Evolutionary conservation across 2,329 filamentous ascomycete genomes (phyloP), one percentile per base, ranked within the genome.

Genomic region (Fusarium hainanense): DNA sequence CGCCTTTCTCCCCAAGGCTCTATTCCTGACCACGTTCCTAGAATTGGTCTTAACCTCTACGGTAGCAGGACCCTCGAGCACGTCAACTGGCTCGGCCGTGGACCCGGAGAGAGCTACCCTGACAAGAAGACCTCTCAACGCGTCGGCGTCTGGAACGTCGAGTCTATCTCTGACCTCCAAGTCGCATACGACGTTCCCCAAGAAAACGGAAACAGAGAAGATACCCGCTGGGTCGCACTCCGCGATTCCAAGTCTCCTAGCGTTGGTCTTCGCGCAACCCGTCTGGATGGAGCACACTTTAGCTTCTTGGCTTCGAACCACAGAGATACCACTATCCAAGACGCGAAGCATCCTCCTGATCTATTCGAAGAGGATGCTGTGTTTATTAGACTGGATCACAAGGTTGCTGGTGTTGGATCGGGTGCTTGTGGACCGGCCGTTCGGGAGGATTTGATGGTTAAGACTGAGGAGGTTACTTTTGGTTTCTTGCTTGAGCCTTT

Each of bases 151-250:
- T 88, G 82, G 77, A 75, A 74, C 0, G 75, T 72, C 3, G 73
- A 74, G 2, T 77, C 75, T 2, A 78, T 89, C 3, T 80, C 82
- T 2, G 82, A 85, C 1, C 81, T 92, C 27, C 85, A 86, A 73
- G 83, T 84, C 0, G 80, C 82, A 2, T 92, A 91, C 71, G 90
- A 92, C 20, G 88, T 89, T 23, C 90, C 90, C 0, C 90, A 93
- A 75, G 90, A 92, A 71, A 88, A 85, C 54, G 88, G 88, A 2
- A 92, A 92, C 75, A 82, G 87, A 16, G 87, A 86, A 57, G 87
- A 87, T 34, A 87, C 85, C 0, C 81, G 86, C 9, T 92, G 88
- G 85, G 77, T 91, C 6, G 78, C 79, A 16, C 60, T 84, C 9
- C 73, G 58, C 5, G 60, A 77, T 23, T 54, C 60, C 12, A 57